Evolutionary conservation across 768 basidiomycete genomes (phyloP), one percentile per base, ranked within the genome.

Genomic region (Hortiboletus flavorubellus): DNA sequence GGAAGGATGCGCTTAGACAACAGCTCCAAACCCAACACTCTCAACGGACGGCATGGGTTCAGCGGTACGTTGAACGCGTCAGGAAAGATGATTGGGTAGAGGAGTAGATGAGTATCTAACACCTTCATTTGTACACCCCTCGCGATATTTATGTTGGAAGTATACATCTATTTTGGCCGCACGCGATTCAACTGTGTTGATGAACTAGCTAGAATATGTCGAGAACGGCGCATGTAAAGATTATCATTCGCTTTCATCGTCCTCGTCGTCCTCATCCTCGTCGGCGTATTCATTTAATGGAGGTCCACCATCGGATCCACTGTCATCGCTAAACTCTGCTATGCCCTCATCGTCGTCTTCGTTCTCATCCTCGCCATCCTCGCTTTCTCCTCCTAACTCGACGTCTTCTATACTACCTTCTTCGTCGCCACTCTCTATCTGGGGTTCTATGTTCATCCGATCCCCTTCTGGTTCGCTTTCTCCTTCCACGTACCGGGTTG

Each of bases 371-470:
- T 74, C 79, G 15, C 72, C 76, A 18, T 77, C 80, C 18, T 78
- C 83, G 38, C 84, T 84, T 43, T 81, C 80, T 2, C 81, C 84
- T 55, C 87, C 87, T 14, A 89, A 72, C 62, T 89, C 89, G 18
- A 91, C 79, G 64, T 91, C 88, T 64, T 90, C 91, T 42, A 92
- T 74, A 63, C 90, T 90, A 11, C 85, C 89, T 34, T 78, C 83
- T 35, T 89, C 87, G 54, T 83, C 84, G 8, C 74, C 84, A 38
- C 79, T 83, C 61, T 86, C 84, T 41, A 78, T 74, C 63, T 78
- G 84, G 33, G 86, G 79, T 47, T 85, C 84, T 43, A 79, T 75
- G 40, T 84, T 83, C 55, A 75, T 80, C 30, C 78, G 81, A 26
- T 80, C 81, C 40, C 81, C 82, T 50, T 86, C 83, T 47, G 82